These are phyloP conservation scores for Pseudocercospora pini-densiflorae DNA, from an alignment of 2,329 filamentous ascomycete genomes.

Conservation along the genomic window DNA sequence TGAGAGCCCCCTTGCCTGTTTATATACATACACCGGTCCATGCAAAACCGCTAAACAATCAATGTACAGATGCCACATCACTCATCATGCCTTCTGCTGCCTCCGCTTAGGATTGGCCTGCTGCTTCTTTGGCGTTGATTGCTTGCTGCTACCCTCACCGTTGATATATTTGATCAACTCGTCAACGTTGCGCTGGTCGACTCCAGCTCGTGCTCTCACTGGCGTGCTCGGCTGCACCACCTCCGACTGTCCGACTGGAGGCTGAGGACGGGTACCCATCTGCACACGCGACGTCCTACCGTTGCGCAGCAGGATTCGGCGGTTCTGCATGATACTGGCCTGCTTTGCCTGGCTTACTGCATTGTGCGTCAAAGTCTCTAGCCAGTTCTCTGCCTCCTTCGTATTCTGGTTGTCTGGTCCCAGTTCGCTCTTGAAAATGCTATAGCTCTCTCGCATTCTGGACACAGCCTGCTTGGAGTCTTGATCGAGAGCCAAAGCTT, in stretches of 20 bases:
- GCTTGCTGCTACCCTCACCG: conserved; percentile 57
- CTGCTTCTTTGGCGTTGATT: conserved; percentile 54
- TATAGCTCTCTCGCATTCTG: conserved; percentile 96
- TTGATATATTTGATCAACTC: conserved; percentile 96
- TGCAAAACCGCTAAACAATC: neutral
- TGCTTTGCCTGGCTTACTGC: conserved; percentile 94
- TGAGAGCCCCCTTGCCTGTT: neutral
- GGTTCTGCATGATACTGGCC: conserved; percentile 55
- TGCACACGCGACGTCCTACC: conserved; percentile 58
- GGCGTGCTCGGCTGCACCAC: conserved; percentile 16
- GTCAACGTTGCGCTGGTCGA: conserved; percentile 76
- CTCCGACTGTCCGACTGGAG: conserved; percentile 52
- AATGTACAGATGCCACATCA: neutral
- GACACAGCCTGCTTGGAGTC: conserved; percentile 90
- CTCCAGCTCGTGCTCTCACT: conserved; percentile 28
- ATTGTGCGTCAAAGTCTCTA: conserved; percentile 94
- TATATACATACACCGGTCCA: conserved; percentile 1
- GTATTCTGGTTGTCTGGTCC: conserved; percentile 95
- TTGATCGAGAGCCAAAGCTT: conserved; percentile 92
- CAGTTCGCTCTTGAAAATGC: conserved; percentile 87
- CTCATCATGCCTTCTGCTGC: conserved; percentile 27
- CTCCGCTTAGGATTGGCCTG: conserved; percentile 50
- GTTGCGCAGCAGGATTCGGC: conserved; percentile 33
- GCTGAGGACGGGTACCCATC: conserved; percentile 64
- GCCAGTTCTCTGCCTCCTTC: conserved; percentile 95